These are phyloP conservation scores for Euphrasia arctica DNA, from an alignment of 305 asterid species.

Conservation along the genomic window DNA sequence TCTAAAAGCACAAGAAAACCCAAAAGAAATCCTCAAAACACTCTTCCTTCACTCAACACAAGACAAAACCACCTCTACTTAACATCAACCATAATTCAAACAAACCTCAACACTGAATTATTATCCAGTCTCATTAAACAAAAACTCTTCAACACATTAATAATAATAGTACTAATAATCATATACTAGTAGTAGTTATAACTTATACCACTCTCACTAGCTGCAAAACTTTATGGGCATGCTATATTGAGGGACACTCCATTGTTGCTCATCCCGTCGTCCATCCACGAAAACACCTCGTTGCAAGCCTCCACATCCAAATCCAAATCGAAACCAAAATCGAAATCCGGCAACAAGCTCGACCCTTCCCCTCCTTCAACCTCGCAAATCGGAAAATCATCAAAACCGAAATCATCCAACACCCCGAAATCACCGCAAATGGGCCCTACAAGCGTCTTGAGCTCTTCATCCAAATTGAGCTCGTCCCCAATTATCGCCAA, in stretches of 20 bases:
- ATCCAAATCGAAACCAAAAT: slow-evolving; percentile 49
- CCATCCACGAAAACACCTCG: slow-evolving; percentile 48
- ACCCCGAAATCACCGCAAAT: slow-evolving; percentile 21
- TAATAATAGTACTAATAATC: not conserved
- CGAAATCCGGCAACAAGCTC: slow-evolving; percentile 45
- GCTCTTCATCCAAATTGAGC: slow-evolving; percentile 49
- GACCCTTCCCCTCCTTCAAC: slow-evolving; percentile 32
- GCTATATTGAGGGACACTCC: slow-evolving; percentile 61
- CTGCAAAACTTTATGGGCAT: slow-evolving; percentile 91
- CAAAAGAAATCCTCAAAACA: slow-evolving; percentile 28
- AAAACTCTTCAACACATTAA: not conserved
- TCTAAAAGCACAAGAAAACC: slow-evolving; percentile 65
- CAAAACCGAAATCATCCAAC: slow-evolving; percentile 46
- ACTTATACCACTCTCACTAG: slow-evolving; percentile 19
- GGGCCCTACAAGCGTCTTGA: slow-evolving; percentile 26
- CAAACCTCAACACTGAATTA: slow-evolving; percentile 19
- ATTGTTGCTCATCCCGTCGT: slow-evolving; percentile 40
- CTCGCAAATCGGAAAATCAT: slow-evolving; percentile 39
- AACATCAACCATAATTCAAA: slow-evolving; percentile 4
- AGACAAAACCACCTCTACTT: not conserved
- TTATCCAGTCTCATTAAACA: slow-evolving; percentile 17
- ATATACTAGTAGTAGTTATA: not conserved
- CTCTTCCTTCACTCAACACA: not conserved
- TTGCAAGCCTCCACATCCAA: slow-evolving; percentile 33
- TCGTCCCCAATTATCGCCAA: slow-evolving; percentile 47